Evolutionary conservation across 1,139 yeast species (phyloP), one percentile per base, ranked within the genome.

Genomic region (Debaryomycetaceae sp.): DNA sequence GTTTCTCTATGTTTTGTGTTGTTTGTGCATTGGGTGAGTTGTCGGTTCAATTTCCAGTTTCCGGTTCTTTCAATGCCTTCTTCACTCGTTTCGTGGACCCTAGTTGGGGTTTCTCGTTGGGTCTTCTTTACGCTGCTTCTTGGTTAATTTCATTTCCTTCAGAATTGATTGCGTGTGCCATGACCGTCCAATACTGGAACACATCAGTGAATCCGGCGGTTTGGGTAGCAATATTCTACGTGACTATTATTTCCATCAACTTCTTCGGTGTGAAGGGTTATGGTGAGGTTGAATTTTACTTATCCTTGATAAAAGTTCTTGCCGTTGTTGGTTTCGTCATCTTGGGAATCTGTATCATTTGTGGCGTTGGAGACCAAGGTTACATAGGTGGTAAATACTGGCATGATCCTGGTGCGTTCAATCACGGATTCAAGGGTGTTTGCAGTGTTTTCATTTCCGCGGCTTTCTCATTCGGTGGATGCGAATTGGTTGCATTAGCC

Each of bases 381-480:
- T 72, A 70, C 49, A 60, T 72, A 42, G 78, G 78, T 13, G 69
- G 63, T 22, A 60, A 49, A 44, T 67, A 69, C 56, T 73, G 78
- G 77, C 62, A 60, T 40, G 43, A 64, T 34, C 76, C 76, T 1
- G 78, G 77, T 7, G 60, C 88, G 0, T 73, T 73, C 74, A 68
- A 76, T 71, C 48, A 69, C 60, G 78, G 79, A 71, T 47, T 87
- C 79, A 88, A 89, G 61, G 97, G 97, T 53, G 81, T 88, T 27
- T 80, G 89, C 57, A 72, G 87, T n/a, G 86, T 86, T 31, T 86
- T 90, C 57, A 89, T 90, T 42, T 80, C 85, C 31, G 95, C 96
- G 24, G 95, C 96, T 6, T 90, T 88, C 65, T 82, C 96, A 5
- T 85, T 87, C 57, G 90, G 91, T 44, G 95, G 95, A 56, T 80